Evolutionary conservation across 75 land plant genomes (phyloP).

Genomic region (Isoetes taiwanensis): DNA sequence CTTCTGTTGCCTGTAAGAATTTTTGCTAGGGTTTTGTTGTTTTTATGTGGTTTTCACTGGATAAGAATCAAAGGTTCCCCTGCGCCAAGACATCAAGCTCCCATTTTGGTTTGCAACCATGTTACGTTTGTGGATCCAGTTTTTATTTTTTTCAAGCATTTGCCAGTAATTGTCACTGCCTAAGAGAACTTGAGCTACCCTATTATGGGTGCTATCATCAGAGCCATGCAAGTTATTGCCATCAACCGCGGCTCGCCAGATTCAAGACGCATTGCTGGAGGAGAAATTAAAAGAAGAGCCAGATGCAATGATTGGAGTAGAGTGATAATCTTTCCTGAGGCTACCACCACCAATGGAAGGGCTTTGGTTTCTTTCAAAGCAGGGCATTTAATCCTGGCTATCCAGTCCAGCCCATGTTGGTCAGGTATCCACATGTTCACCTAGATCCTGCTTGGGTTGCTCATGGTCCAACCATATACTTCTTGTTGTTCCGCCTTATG

Average conservation of each 20-base stretch:
- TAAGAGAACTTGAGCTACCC: slow-evolving; percentile 17
- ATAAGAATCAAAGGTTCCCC: slow-evolving; percentile 13
- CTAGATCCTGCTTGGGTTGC: slow-evolving; percentile 24
- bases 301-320: slow-evolving; percentile 24
- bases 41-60: slow-evolving; percentile 19
- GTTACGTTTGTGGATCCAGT: slow-evolving; percentile 21
- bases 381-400: slow-evolving; percentile 22
- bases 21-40: slow-evolving; percentile 14
- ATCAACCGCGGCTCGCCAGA: slow-evolving; percentile 11
- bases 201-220: slow-evolving; percentile 10
- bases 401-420: slow-evolving; percentile 19
- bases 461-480: slow-evolving; percentile 7
- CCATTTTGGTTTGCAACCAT: slow-evolving; percentile 21
- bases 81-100: slow-evolving; percentile 18
- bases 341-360: slow-evolving; percentile 24
- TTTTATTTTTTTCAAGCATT: slow-evolving; percentile 21
- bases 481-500: slow-evolving; percentile 21
- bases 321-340: slow-evolving; percentile 25
- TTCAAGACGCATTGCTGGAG: slow-evolving; percentile 17
- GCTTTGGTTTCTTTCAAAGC: slow-evolving; percentile 16
- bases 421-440: slow-evolving; percentile 21
- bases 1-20: slow-evolving; percentile 16
- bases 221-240: slow-evolving; percentile 22
- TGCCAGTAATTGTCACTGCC: slow-evolving; percentile 23
- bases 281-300: slow-evolving; percentile 14